Conservation (phyloP, 2,329 filamentous ascomycete species). For the Epichloe uncinata region DNA sequence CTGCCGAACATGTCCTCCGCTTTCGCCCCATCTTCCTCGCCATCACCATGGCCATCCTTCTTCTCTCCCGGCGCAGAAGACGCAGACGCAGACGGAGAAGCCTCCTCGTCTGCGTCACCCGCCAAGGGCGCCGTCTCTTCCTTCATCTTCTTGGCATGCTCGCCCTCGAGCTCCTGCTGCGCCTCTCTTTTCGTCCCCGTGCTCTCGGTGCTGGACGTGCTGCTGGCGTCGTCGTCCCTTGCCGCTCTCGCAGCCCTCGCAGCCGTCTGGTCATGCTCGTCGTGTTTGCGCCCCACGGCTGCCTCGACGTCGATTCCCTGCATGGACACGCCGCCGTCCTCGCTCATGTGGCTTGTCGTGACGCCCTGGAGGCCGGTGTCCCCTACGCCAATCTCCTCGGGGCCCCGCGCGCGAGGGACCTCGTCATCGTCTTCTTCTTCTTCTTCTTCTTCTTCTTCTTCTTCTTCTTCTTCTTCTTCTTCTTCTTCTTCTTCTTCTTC, state of each 20-base stretch:
- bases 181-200: constrained; percentile 42
- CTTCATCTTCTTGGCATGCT: constrained; percentile 35
- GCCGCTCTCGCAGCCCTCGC: constrained; percentile 3
- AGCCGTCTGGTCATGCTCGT: constrained; percentile 14
- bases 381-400: constrained; percentile 69
- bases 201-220: constrained; percentile 18
- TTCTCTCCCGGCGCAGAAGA: background rate
- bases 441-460: constrained; percentile 24
- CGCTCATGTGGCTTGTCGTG: constrained; percentile 25
- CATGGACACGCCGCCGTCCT: constrained; percentile 31
- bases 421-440: constrained; percentile 50
- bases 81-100: background rate
- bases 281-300: constrained; percentile 41
- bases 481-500: constrained; percentile 17
- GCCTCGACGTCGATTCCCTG: constrained; percentile 47
- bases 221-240: constrained; percentile 13
- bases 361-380: constrained; percentile 66
- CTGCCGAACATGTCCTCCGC: background rate
- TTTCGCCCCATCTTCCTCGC: background rate
- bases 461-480: background rate
- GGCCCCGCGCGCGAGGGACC: constrained; percentile 70
- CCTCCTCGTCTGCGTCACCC: background rate
- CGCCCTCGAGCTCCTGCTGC: constrained; percentile 30
- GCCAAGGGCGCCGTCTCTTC: constrained; percentile 19
- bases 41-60: background rate